A percentile compares a stretch with the other conserved stretches of the same genome.
phyloP scores from a whole-genome alignment of 1,284 basidiomycete genomes.

The Kalmanozyma brasiliensis region DNA sequence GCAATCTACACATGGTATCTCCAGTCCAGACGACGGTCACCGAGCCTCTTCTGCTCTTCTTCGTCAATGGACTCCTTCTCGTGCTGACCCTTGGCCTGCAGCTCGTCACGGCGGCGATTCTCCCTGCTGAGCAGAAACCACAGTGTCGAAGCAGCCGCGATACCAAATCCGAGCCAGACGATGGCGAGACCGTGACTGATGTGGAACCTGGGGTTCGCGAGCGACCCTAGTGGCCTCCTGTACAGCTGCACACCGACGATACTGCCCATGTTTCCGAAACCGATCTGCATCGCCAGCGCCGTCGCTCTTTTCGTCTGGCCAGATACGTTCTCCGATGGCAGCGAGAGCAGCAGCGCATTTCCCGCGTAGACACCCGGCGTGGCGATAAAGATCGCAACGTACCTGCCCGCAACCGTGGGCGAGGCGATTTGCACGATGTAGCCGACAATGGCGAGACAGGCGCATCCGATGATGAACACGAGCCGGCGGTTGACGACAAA shows the following conservation, averaged over 20 bases:
- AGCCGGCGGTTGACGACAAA: constrained; percentile 59
- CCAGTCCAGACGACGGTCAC: constrained; percentile 40
- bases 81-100: constrained; percentile 4
- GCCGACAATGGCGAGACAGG: constrained; percentile 74
- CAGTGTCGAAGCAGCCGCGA: constrained; percentile 71
- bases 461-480: constrained; percentile 73
- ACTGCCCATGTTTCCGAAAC: constrained; percentile 76
- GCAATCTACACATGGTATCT: constrained; percentile 34
- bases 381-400: constrained; percentile 75
- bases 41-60: constrained; percentile 20
- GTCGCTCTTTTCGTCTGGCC: constrained; percentile 78
- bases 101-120: constrained; percentile 69
- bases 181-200: constrained; percentile 71
- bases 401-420: constrained; percentile 73
- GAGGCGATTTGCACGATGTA: constrained; percentile 75
- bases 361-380: constrained; percentile 75
- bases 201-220: constrained; percentile 72
- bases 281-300: constrained; percentile 76
- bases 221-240: constrained; percentile 71
- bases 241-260: constrained; percentile 73
- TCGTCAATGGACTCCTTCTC: constrained; percentile 6
- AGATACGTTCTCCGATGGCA: constrained; percentile 79
- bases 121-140: constrained; percentile 73
- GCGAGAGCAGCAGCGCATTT: constrained; percentile 71
- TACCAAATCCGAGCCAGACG: constrained; percentile 69